phyloP scores from a whole-genome alignment of 805 yeast species.

The Kuraishia ogatae region DNA sequence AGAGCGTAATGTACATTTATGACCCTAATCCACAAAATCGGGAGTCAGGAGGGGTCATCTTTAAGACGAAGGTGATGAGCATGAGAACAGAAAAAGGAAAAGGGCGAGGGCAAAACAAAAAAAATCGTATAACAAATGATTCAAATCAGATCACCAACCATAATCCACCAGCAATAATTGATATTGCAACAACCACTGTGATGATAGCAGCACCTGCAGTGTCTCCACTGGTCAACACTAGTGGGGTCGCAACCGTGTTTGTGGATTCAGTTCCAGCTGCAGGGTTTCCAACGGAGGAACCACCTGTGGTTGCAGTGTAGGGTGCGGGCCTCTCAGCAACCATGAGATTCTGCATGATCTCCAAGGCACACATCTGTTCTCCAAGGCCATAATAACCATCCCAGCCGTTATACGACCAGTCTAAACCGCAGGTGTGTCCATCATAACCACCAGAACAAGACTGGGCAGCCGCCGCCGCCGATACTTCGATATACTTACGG shows the following conservation, averaged over 20 bases:
- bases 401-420: constrained; percentile 57
- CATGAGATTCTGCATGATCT: constrained; percentile 41
- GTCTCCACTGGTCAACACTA: constrained; percentile 35
- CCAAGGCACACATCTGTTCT: constrained; percentile 76
- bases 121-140: neutral
- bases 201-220: constrained; percentile 65
- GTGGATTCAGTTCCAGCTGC: constrained; percentile 50
- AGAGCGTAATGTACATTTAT: neutral
- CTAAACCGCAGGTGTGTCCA: constrained; percentile 76
- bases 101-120: neutral
- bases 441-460: constrained; percentile 82
- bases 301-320: constrained; percentile 55
- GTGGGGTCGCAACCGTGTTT: constrained; percentile 28
- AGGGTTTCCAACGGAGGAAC: constrained; percentile 58
- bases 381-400: constrained; percentile 73
- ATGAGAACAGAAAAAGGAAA: neutral
- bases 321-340: constrained; percentile 42
- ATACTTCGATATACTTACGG: constrained; percentile 20
- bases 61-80: neutral
- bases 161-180: constrained; percentile 18
- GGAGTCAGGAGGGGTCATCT: neutral
- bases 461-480: constrained; percentile 64
- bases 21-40: neutral
- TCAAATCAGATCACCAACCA: constrained; percentile 15
- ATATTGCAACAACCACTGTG: constrained; percentile 43